A percentile compares a stretch with the other conserved stretches of the same genome.
These are phyloP conservation scores for Candida nitratophila DNA, from an alignment of 805 yeast genomes.

Conservation along the genomic window DNA sequence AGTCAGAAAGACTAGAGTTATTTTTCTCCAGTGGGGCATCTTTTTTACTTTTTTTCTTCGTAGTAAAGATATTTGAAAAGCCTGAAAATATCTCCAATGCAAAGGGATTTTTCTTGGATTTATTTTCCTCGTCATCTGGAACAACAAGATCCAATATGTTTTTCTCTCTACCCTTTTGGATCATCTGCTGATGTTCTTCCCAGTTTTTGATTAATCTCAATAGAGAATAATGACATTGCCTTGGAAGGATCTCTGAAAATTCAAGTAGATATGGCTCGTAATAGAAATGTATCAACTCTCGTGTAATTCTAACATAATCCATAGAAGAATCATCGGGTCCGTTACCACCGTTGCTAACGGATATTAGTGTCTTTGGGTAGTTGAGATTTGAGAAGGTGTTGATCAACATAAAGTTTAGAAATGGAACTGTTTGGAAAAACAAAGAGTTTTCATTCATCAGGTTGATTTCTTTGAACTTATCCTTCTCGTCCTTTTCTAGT, in stretches of 20 bases:
- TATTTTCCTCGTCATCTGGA: constrained; percentile 17
- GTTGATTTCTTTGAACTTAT: constrained; percentile 12
- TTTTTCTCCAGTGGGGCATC: constrained; percentile 1
- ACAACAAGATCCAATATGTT: constrained; percentile 28
- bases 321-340: constrained; percentile 4
- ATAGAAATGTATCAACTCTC: constrained; percentile 28
- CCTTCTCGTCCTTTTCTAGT: background rate
- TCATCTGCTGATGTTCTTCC: constrained; percentile 27
- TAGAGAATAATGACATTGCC: constrained; percentile 24
- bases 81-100: constrained; percentile 48
- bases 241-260: constrained; percentile 26
- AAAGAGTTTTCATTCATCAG: constrained; percentile 26
- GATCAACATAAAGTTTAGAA: constrained; percentile 21
- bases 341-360: constrained; percentile 1
- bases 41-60: constrained; percentile 18
- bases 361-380: constrained; percentile 20
- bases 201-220: constrained; percentile 29
- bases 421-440: constrained; percentile 30
- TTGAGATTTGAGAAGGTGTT: constrained; percentile 14
- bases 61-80: constrained; percentile 52
- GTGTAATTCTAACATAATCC: constrained; percentile 22
- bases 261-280: constrained; percentile 28
- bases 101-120: constrained; percentile 26
- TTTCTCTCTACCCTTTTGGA: constrained; percentile 31
- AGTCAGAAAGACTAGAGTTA: too few relatives aligned